phyloP scores from a whole-genome alignment of 305 asterid genomes.

The Nicotiana rustica region DNA sequence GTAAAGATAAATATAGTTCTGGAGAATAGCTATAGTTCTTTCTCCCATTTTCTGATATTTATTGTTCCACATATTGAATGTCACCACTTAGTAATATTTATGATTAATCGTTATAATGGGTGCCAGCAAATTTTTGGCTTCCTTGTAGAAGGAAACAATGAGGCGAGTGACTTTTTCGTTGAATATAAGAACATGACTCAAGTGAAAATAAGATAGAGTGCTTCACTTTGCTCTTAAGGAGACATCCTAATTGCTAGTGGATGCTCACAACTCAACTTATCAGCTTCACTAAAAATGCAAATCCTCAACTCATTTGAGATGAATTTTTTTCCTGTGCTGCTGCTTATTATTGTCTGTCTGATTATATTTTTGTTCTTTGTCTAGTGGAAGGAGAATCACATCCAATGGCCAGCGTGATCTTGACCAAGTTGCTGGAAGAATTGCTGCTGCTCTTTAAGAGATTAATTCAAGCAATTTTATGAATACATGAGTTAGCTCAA shows the following conservation, averaged over 20 bases:
- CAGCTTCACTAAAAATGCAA: not conserved
- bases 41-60: not conserved
- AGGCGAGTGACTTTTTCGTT: not conserved
- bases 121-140: not conserved
- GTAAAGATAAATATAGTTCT: not conserved
- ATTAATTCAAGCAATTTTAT: not conserved
- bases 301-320: not conserved
- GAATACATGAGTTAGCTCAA: slow-evolving; percentile 29
- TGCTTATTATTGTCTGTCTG: not conserved
- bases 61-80: not conserved
- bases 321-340: not conserved
- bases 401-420: slow-evolving; percentile 57
- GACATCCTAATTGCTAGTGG: not conserved
- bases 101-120: not conserved
- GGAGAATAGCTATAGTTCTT: not conserved
- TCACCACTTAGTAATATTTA: not conserved
- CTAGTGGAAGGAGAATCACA: slow-evolving; percentile 56
- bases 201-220: not conserved
- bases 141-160: not conserved
- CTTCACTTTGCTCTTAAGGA: not conserved
- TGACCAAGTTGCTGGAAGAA: slow-evolving; percentile 55
- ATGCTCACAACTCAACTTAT: not conserved
- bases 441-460: slow-evolving; percentile 31
- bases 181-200: not conserved
- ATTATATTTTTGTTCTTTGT: not conserved